Percentiles rank a stretch among this genome's conserved stretches.
These are phyloP conservation scores for Dianthus caryophyllus DNA, from an alignment of 148 eudicot species.

Conservation along the genomic window DNA sequence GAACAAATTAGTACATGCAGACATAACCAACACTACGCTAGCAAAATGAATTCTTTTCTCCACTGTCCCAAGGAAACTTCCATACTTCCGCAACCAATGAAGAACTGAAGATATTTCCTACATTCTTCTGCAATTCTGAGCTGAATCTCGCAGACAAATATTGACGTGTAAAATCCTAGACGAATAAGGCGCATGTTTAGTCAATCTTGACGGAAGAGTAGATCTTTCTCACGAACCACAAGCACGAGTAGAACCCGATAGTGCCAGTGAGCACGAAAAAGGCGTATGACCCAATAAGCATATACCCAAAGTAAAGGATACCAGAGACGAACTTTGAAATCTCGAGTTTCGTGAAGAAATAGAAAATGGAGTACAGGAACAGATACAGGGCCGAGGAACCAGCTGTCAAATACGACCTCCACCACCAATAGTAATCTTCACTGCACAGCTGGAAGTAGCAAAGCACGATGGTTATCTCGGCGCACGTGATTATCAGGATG, in stretches of 20 bases:
- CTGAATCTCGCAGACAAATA: constrained; percentile 16
- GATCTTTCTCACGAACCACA: constrained; percentile 46
- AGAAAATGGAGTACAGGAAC: constrained; percentile 50
- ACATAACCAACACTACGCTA: constrained; percentile 21
- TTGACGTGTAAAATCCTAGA: constrained; percentile 3
- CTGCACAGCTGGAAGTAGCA: constrained; percentile 59
- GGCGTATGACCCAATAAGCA: constrained; percentile 42
- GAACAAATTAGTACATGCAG: constrained; percentile 21
- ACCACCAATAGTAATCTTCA: constrained; percentile 56
- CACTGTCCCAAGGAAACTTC: constrained; percentile 11
- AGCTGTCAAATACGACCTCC: constrained; percentile 51
- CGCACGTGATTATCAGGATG: constrained; percentile 46
- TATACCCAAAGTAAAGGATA: constrained; percentile 43
- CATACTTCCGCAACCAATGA: neutral
- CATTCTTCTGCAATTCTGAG: constrained; percentile 10
- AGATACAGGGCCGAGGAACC: constrained; percentile 50
- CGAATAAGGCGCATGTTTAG: constrained; percentile 12
- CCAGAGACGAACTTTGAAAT: constrained; percentile 43
- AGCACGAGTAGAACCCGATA: constrained; percentile 39
- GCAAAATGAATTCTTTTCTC: constrained; percentile 11
- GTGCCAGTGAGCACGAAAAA: constrained; percentile 45
- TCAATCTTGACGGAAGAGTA: constrained; percentile 48
- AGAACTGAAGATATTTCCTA: constrained; percentile 14
- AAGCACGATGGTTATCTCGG: constrained; percentile 46
- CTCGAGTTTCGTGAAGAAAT: constrained; percentile 49